These are phyloP conservation scores for Madurella fahalii DNA, from an alignment of 2,329 filamentous ascomycete genomes.

Conservation along the genomic window DNA sequence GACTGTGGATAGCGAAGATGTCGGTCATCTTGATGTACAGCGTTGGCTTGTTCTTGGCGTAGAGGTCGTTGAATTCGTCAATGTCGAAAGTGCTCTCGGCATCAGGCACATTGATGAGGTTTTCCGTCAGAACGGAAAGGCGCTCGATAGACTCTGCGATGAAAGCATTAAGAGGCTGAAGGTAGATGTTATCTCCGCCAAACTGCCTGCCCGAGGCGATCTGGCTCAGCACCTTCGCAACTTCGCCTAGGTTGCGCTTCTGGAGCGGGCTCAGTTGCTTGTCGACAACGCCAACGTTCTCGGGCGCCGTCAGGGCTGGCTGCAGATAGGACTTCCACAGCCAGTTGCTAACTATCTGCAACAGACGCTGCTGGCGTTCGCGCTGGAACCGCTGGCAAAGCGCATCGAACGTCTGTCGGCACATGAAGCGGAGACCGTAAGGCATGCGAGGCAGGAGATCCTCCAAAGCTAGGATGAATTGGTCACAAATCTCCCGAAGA, in stretches of 20 bases:
- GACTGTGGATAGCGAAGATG: conserved; percentile 91
- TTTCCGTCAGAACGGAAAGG: conserved; percentile 68
- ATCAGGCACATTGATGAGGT: conserved; percentile 77
- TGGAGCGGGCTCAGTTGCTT: conserved; percentile 84
- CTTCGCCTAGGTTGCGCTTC: conserved; percentile 86
- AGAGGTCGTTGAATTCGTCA: conserved; percentile 97
- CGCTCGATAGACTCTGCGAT: conserved; percentile 80
- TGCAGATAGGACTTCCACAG: conserved; percentile 92
- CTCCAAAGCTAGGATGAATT: conserved; percentile 78
- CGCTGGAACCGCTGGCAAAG: conserved; percentile 73
- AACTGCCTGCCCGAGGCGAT: conserved; percentile 85
- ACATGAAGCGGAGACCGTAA: conserved; percentile 85
- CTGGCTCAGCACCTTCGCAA: conserved; percentile 87
- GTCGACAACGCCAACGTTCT: conserved; percentile 90
- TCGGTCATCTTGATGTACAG: conserved; percentile 99
- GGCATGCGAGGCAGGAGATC: conserved; percentile 84
- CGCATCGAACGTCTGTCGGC: conserved; percentile 77
- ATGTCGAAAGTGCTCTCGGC: conserved; percentile 94
- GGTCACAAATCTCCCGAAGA: conserved; percentile 88
- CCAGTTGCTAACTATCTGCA: conserved; percentile 86
- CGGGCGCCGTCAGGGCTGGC: conserved; percentile 81
- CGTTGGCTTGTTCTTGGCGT: conserved; percentile 92
- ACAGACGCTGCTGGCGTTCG: conserved; percentile 70
- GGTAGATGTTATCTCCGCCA: conserved; percentile 89
- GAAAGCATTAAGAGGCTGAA: conserved; percentile 92